Base-by-base conservation (phyloP, 139 green algal genomes). In the Coccomyxa sp. region DNA sequence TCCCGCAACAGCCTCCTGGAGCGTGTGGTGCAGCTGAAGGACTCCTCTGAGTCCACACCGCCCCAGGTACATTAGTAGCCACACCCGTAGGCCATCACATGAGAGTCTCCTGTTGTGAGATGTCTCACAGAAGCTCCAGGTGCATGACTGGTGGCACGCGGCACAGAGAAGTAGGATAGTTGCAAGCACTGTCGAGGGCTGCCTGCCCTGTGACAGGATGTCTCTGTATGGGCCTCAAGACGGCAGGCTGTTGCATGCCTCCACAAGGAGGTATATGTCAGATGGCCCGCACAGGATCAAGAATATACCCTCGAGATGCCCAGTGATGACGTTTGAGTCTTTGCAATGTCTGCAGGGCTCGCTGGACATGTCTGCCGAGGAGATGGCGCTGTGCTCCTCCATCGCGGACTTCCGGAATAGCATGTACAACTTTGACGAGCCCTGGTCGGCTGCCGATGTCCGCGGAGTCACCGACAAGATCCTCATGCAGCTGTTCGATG, bases 1-100 rank as follows among this genome's bases (percentile, higher is more conserved):
- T 37, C 39, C 16, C 72, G 72, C 72, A 77, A 64, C 72, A 24
- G 27, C 72, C 39, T 77, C 38, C 72, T 77, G 72, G 72, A 77
- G 39, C 22, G 39, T 10, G 39, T 77, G 24, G 39, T 77, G 72
- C 70, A 74, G 12, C 34, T 74, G 33, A 74, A 74, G 35, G 33
- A 74, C n/a, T n/a, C n/a, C n/a, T n/a, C n/a, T n/a, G n/a, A n/a
- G n/a, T n/a, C n/a, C n/a, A n/a, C n/a, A n/a, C n/a, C n/a, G n/a
- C n/a, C n/a, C n/a, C n/a, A n/a, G n/a, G n/a, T n/a, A n/a, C n/a
- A n/a, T n/a, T n/a, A n/a, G n/a, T n/a, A n/a, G n/a, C n/a, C n/a
- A n/a, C n/a, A n/a, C n/a, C n/a, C n/a, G n/a, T n/a, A n/a, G n/a
- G n/a, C n/a, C n/a, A n/a, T n/a, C n/a, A n/a, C n/a, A n/a, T n/a